Evolutionary conservation across 2,329 filamentous ascomycete species (phyloP).

Genomic region (Westerdykella aurantiaca): DNA sequence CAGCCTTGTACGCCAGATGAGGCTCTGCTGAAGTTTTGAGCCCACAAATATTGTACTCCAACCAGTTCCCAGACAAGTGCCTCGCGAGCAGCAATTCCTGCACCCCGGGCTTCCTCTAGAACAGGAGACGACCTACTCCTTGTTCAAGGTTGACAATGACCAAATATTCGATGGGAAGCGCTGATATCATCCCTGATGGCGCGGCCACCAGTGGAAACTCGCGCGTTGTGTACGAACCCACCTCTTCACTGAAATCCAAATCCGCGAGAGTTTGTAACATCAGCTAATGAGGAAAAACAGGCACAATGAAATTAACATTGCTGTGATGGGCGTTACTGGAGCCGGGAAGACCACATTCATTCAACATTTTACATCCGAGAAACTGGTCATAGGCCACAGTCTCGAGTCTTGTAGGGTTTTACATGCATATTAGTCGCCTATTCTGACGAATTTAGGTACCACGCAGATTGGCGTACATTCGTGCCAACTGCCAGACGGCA

Average conservation of each 20-base stretch:
- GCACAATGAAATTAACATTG: slow-evolving; percentile 18
- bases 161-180: not conserved
- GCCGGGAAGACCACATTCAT: slow-evolving; percentile 40
- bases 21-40: no score
- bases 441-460: no score
- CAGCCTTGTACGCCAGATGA: no score
- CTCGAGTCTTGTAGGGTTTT: slow-evolving; percentile 17
- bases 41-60: no score
- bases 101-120: not conserved
- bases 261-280: not conserved
- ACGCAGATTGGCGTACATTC: no score
- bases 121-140: not conserved
- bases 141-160: not conserved
- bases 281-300: not conserved
- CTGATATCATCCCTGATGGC: not conserved
- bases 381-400: slow-evolving; percentile 22
- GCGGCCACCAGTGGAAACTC: not conserved
- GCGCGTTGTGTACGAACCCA: not conserved
- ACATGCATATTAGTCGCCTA: no score
- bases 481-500: no score
- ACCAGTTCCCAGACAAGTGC: no score
- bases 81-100: not conserved
- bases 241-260: not conserved
- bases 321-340: slow-evolving; percentile 41
- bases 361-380: slow-evolving; percentile 10